Evolutionary conservation across 352 stramenopile genomes (phyloP), one percentile per base, ranked within the genome.

Genomic region (Blastocystis sp.): DNA sequence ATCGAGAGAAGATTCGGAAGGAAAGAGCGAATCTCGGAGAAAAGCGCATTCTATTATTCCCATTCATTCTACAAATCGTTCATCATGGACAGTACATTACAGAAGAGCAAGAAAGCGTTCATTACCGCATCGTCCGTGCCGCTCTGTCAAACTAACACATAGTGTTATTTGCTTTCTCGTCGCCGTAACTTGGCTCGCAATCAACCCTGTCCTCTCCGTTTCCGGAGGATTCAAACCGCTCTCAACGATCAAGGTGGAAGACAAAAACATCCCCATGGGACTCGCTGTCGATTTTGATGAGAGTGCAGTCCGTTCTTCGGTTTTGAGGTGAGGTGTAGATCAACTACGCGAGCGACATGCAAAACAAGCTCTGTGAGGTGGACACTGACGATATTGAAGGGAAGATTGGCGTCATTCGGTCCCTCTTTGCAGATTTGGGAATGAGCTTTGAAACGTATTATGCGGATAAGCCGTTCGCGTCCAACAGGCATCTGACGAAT

Each of bases 261-360:
- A 85, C 24, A 85, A 85, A 37, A 85, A 85, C n/a, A 67, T 85
- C 51, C 41, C 61, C 19, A 41, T 37, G n/a, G 26, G 66, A 35
- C 31, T 85, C 24, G 1, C 19, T 41, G 55, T 67, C 4, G n/a
- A 16, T 59, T 24, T 85, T 55, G 35, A 51, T n/a, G 74, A 85
- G 6, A 59, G 70, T 33, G 50, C 65, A 37, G 74, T 85, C 59
- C 21, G 19, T 55, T 19, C 26, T 19, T 85, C 41, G 4, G 1
- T n/a, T 45, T 26, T 1, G 9, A 33, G n/a, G 1, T 50, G 45
- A 85, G 29, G 39, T 29, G 29, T 69, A 85, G 74, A 2, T 85
- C 1, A 10, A 67, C 33, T 85, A 61, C 45, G 74, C 74, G 16
- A 16, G 29, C 19, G n/a, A 21, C 26, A 21, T 67, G 13, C 74